phyloP scores from a whole-genome alignment of 2,329 filamentous ascomycete genomes.

The Colletotrichum chrysophilum region DNA sequence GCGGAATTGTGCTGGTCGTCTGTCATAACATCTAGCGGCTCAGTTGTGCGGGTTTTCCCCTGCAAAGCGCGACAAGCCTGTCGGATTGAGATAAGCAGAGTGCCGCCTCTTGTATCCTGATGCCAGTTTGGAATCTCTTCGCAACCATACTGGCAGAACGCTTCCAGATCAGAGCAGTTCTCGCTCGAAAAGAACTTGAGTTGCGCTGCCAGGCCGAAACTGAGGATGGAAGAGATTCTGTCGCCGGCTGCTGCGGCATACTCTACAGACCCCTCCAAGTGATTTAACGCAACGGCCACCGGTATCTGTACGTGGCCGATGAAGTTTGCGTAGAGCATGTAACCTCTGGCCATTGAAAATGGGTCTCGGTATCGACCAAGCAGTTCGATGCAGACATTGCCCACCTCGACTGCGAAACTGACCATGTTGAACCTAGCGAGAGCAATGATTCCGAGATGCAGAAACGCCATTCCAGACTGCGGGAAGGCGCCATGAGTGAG shows the following conservation, averaged over 20 bases:
- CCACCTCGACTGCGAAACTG: constrained; percentile 69
- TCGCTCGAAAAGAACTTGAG: constrained; percentile 74
- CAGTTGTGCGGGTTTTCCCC: constrained; percentile 68
- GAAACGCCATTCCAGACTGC: constrained; percentile 71
- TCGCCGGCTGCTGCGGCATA: constrained; percentile 72
- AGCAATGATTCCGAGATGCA: constrained; percentile 72
- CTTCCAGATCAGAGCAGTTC: constrained; percentile 72
- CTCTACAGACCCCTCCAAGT: constrained; percentile 71
- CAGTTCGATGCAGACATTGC: constrained; percentile 66
- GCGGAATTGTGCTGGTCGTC: constrained; percentile 69
- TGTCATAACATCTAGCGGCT: constrained; percentile 63
- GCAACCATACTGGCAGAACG: constrained; percentile 73
- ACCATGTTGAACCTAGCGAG: constrained; percentile 75
- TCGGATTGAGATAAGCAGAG: constrained; percentile 68
- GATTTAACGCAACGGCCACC: constrained; percentile 60
- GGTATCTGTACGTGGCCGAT: constrained; percentile 72
- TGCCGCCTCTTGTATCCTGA: constrained; percentile 73
- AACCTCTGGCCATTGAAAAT: constrained; percentile 71
- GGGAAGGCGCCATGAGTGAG: constrained; percentile 69
- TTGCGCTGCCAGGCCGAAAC: constrained; percentile 70
- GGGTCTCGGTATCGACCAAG: constrained; percentile 67
- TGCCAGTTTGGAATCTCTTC: constrained; percentile 78
- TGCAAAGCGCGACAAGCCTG: constrained; percentile 74
- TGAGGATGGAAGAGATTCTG: constrained; percentile 73
- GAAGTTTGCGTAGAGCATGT: constrained; percentile 73